A percentile compares a stretch with the other conserved stretches of the same genome.
phyloP scores from a whole-genome alignment of 2,329 filamentous ascomycete species.

The Aspergillus fumigatus region DNA sequence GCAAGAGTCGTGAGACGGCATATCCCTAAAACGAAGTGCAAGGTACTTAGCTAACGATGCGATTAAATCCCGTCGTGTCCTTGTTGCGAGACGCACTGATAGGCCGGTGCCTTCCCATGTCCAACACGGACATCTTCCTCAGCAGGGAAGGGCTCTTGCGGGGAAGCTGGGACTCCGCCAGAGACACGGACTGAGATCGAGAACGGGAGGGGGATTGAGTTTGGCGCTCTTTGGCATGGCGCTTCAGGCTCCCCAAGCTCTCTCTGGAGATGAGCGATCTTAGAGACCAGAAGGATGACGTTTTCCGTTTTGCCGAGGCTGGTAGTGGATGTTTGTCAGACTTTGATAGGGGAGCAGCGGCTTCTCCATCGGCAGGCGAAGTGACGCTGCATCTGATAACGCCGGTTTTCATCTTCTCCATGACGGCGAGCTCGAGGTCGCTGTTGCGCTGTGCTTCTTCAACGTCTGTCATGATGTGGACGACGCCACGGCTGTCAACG shows the following conservation, averaged over 20 bases:
- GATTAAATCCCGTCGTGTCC: constrained; percentile 1
- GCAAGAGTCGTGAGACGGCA: neutral
- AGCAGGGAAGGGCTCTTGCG: constrained; percentile 1
- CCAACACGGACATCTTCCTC: constrained; percentile 2
- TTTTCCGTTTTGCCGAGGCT: neutral
- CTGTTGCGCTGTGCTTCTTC: constrained; percentile 18
- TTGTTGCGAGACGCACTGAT: neutral
- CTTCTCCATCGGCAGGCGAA: neutral
- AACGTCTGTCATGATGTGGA: constrained; percentile 14
- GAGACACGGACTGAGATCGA: neutral
- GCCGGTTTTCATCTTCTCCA: constrained; percentile 22
- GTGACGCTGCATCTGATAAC: constrained; percentile 1
- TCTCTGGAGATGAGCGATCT: neutral
- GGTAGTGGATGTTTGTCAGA: neutral
- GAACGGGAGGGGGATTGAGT: neutral
- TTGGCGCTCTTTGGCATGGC: neutral
- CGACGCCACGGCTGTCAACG: constrained; percentile 18
- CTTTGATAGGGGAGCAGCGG: neutral
- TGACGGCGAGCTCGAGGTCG: constrained; percentile 20
- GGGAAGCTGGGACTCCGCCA: neutral
- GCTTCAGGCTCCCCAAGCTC: neutral
- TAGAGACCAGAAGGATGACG: neutral
- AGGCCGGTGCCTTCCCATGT: neutral
- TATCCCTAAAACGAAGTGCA: neutral
- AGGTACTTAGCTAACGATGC: constrained; percentile 1